phyloP scores from a whole-genome alignment of 2,329 filamentous ascomycete species.

The Paracorniculantispora psalliotae region DNA sequence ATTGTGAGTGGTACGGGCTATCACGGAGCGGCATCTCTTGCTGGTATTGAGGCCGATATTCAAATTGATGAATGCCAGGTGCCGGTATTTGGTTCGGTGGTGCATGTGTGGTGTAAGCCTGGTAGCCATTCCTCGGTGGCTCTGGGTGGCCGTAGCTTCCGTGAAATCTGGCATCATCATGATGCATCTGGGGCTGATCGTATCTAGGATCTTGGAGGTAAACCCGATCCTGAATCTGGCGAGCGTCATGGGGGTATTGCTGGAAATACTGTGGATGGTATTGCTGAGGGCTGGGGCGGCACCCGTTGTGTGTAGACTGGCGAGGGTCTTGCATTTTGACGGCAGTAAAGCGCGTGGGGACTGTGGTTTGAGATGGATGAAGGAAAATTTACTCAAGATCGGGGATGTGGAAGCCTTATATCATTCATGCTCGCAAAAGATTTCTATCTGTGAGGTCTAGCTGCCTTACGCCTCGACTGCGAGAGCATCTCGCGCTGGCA shows the following conservation, averaged over 20 bases:
- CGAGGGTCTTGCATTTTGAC: neutral
- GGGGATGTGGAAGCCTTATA: neutral
- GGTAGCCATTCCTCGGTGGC: neutral
- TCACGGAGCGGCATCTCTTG: neutral
- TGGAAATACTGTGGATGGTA: neutral
- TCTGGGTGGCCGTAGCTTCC: neutral
- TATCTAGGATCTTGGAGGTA: neutral
- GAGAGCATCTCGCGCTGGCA: neutral
- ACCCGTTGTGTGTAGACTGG: neutral
- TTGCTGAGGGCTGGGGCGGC: neutral
- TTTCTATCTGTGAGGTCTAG: neutral
- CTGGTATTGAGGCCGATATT: neutral
- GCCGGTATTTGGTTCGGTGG: neutral
- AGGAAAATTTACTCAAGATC: no score
- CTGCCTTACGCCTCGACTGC: neutral
- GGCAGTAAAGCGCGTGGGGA: neutral
- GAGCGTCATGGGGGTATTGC: neutral
- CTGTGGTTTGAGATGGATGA: neutral
- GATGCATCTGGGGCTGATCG: neutral
- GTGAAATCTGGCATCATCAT: neutral
- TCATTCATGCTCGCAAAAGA: neutral
- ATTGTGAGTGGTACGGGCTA: neutral
- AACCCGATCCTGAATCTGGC: neutral
- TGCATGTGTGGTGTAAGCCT: neutral
- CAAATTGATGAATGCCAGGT: neutral